These are phyloP conservation scores for Hymenoscyphus fructigenus DNA, from an alignment of 2,329 filamentous ascomycete species.

Conservation along the genomic window DNA sequence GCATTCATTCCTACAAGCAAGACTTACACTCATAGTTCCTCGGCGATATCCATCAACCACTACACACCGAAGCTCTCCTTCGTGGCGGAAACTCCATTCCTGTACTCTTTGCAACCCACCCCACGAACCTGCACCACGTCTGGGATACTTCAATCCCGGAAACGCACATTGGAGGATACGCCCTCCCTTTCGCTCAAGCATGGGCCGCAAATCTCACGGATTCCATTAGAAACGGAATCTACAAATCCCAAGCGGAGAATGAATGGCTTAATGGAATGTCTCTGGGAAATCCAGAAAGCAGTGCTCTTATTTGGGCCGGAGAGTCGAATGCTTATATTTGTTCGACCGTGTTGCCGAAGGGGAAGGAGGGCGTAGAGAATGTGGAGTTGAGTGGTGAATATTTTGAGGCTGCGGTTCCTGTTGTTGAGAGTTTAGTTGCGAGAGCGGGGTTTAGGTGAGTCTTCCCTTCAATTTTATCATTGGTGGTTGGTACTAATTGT, in stretches of 20 bases:
- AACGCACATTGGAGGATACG: conserved; percentile 59
- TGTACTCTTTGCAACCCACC: conserved; percentile 57
- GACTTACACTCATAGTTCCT: conserved; percentile 54
- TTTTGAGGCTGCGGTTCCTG: conserved; percentile 60
- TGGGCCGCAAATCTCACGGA: conserved; percentile 58
- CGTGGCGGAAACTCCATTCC: conserved; percentile 67
- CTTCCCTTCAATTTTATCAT: neutral
- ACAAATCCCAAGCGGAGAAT: conserved; percentile 44
- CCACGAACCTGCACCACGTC: conserved; percentile 67
- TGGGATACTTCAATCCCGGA: conserved; percentile 73
- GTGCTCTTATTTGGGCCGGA: conserved; percentile 62
- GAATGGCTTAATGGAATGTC: conserved; percentile 58
- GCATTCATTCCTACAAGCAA: neutral
- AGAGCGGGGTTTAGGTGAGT: conserved; percentile 61
- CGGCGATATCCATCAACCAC: conserved; percentile 66
- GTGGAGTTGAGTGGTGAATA: conserved; percentile 64
- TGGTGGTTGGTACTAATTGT: neutral
- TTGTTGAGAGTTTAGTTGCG: conserved; percentile 66
- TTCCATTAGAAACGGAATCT: conserved; percentile 58
- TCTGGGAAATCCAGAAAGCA: conserved; percentile 48
- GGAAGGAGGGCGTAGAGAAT: conserved; percentile 54
- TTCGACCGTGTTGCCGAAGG: conserved; percentile 60
- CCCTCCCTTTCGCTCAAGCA: conserved; percentile 46
- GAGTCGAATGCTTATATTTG: conserved; percentile 64
- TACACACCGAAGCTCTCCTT: conserved; percentile 63